These are phyloP conservation scores for Piloderma croceum DNA, from an alignment of 768 basidiomycete genomes.

Conservation along the genomic window DNA sequence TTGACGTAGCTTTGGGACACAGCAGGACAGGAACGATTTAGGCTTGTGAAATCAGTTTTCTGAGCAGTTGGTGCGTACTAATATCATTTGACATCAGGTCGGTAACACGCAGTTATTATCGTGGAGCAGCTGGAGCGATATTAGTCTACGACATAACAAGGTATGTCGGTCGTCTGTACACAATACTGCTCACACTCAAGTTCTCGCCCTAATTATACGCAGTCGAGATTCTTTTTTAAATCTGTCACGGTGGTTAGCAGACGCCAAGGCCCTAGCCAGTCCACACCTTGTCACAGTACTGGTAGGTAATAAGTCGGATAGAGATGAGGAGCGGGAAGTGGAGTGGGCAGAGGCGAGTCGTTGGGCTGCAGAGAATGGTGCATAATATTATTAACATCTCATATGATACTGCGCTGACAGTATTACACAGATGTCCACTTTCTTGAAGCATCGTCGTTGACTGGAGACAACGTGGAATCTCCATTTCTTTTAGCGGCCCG, in stretches of 20 bases:
- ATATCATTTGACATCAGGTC: slow-evolving; percentile 44
- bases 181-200: slow-evolving; percentile 3
- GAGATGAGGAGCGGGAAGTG: slow-evolving; percentile 91
- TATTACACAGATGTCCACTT: slow-evolving; percentile 74
- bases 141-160: slow-evolving; percentile 93
- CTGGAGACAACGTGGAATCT: slow-evolving; percentile 90
- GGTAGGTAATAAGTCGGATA: slow-evolving; percentile 94
- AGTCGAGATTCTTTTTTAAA: slow-evolving; percentile 87
- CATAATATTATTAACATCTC: slow-evolving; percentile 13
- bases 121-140: slow-evolving; percentile 87
- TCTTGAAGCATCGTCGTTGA: slow-evolving; percentile 86
- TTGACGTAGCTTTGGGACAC: slow-evolving; percentile 86
- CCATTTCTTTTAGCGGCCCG: slow-evolving; percentile 87
- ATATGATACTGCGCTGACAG: slow-evolving; percentile 6
- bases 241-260: slow-evolving; percentile 84
- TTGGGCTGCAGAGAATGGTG: slow-evolving; percentile 96
- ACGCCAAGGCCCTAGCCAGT: slow-evolving; percentile 88
- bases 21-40: slow-evolving; percentile 92
- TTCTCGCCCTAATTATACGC: slow-evolving; percentile 13
- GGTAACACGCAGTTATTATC: slow-evolving; percentile 92
- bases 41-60: slow-evolving; percentile 38
- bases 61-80: slow-evolving; percentile 5
- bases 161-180: slow-evolving; percentile 33
- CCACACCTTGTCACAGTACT: slow-evolving; percentile 85
- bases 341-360: slow-evolving; percentile 92